These are phyloP conservation scores for Cryptococcus depauperatus DNA, from an alignment of 1,284 basidiomycete species.

Conservation along the genomic window DNA sequence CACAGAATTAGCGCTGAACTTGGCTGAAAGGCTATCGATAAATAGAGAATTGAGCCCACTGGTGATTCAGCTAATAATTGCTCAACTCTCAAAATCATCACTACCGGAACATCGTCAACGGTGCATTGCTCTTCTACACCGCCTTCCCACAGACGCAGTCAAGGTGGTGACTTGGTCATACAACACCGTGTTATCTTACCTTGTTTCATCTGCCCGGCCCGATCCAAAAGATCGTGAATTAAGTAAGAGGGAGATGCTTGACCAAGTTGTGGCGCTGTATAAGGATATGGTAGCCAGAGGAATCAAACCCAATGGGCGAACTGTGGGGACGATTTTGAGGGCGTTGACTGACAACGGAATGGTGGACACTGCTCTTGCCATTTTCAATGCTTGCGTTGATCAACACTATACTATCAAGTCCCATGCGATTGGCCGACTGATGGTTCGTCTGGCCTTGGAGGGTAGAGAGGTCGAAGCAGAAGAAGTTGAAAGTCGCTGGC, in stretches of 20 bases:
- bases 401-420: constrained; percentile 14
- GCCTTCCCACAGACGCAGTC: background rate
- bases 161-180: constrained; percentile 4
- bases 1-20: constrained; percentile 22
- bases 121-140: constrained; percentile 7
- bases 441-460: constrained; percentile 20
- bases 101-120: constrained; percentile 7
- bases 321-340: constrained; percentile 17
- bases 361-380: constrained; percentile 15
- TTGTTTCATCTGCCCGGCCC: constrained; percentile 4
- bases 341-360: constrained; percentile 18
- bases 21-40: constrained; percentile 16
- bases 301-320: constrained; percentile 13
- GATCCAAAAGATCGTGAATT: background rate
- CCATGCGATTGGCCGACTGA: constrained; percentile 22
- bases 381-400: constrained; percentile 16
- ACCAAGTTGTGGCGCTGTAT: constrained; percentile 18
- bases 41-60: background rate
- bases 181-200: constrained; percentile 15
- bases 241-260: constrained; percentile 12
- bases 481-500: constrained; percentile 20
- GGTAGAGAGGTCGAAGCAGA: constrained; percentile 20
- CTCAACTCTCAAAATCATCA: constrained; percentile 15
- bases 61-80: constrained; percentile 13
- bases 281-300: constrained; percentile 16